Evolutionary conservation across 2,329 filamentous ascomycete genomes (phyloP).

Genomic region (Calonectria pteridis): DNA sequence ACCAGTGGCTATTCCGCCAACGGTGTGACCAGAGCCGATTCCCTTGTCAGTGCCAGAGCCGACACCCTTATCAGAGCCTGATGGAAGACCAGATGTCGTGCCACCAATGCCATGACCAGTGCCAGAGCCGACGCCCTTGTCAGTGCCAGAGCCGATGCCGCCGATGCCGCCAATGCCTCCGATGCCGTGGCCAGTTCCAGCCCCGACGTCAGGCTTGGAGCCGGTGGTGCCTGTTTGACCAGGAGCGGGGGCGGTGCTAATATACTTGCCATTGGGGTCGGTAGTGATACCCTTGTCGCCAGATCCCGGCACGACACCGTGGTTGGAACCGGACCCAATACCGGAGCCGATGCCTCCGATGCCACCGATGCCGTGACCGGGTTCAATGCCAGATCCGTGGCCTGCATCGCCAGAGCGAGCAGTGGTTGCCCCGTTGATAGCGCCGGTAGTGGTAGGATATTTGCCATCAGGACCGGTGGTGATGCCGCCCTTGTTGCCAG

Average conservation of each 20-base stretch:
- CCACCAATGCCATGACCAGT: neutral
- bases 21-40: neutral
- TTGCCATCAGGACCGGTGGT: neutral
- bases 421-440: neutral
- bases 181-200: neutral
- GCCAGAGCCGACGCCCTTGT: neutral
- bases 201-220: neutral
- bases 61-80: neutral
- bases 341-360: neutral
- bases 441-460: neutral
- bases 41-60: too few species aligned
- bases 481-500: neutral
- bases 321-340: neutral
- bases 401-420: neutral
- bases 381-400: too few species aligned
- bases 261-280: neutral
- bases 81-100: too few species aligned
- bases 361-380: too few species aligned
- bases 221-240: neutral
- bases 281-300: neutral
- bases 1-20: neutral
- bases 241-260: neutral
- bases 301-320: neutral
- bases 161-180: too few species aligned
- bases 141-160: neutral